Base-by-base conservation (phyloP, 2,329 filamentous ascomycete species). In the Escovopsis sp. region DNA sequence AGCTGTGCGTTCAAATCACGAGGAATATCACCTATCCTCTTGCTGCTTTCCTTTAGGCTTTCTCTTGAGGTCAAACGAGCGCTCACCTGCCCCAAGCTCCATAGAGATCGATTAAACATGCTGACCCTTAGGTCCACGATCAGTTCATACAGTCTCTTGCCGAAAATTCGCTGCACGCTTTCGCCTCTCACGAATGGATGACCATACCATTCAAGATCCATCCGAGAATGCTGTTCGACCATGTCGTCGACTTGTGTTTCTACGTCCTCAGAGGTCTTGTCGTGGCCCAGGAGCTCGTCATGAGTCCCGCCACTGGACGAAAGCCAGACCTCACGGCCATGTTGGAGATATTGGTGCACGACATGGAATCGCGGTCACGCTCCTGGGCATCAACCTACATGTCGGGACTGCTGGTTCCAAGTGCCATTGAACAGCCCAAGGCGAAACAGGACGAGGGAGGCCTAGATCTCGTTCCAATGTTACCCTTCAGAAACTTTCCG, bases 111-210 rank as follows among this genome's bases (percentile, higher is more conserved):
- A n/a, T n/a, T n/a, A n/a, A n/a, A n/a, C n/a, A n/a, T n/a, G n/a
- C n/a, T n/a, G n/a, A n/a, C n/a, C n/a, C n/a, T n/a, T n/a, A n/a
- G n/a, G n/a, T n/a, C n/a, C 16, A 7, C 26, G 15, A 14, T 3
- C 23, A 43, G 41, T 42, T 38, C 13, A 29, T 43, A 4, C 35
- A 33, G 5, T 29, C 41, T n/a, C 41, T 43, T 35, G 27, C 35
- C 3, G 37, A 40, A 13, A 42, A 39, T 21, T 18, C 18, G 19
- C 35, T 36, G 32, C 39, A 37, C 12, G 12, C 62, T 36, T 54
- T 68, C 23, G 54, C 61, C 15, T 54, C 54, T 0, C 55, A 52
- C 0, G 61, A 66, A 36, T 69, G 65, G 65, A 53, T 51, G 3
- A 56, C 54, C 0, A 49, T 55, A 4, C 66, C 66, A 0, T 69